These are phyloP conservation scores for Botrytis deweyae DNA, from an alignment of 2,329 filamentous ascomycete genomes.

Conservation along the genomic window DNA sequence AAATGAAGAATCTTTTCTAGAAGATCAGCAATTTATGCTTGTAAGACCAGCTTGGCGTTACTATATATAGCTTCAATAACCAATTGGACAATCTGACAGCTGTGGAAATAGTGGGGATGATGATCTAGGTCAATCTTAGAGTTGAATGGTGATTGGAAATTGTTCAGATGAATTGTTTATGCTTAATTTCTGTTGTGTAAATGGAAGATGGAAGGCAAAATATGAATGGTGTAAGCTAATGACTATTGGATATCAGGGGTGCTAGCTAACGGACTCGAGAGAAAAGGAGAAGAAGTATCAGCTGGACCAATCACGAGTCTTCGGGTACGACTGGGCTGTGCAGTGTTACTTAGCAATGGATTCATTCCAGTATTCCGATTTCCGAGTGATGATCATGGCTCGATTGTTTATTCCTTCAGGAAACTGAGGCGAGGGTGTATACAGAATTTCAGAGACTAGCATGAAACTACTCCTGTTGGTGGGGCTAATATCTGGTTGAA, in stretches of 20 bases:
- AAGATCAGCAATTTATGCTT: constrained; percentile 12
- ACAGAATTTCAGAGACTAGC: background rate
- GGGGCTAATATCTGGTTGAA: background rate
- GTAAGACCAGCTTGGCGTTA: background rate
- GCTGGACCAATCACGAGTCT: background rate
- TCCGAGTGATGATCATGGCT: background rate
- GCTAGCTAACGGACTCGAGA: background rate
- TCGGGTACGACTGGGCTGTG: constrained; percentile 6
- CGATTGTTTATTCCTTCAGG: background rate
- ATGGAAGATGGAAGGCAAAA: background rate
- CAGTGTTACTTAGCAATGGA: background rate
- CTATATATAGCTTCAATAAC: background rate
- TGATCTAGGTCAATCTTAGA: constrained; percentile 6
- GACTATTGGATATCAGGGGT: background rate
- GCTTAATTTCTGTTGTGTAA: constrained; percentile 12
- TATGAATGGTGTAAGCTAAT: background rate
- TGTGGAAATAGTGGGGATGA: background rate
- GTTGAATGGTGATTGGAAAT: background rate
- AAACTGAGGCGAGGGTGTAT: background rate
- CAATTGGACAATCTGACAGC: constrained; percentile 2
- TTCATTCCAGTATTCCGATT: background rate
- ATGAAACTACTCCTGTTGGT: background rate
- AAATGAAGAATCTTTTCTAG: constrained; percentile 10
- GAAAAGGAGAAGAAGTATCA: background rate
- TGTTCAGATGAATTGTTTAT: constrained; percentile 4